Conservation (phyloP, 371 early-diverging fungal genomes). For the Blastocladiella emersonii region DNA sequence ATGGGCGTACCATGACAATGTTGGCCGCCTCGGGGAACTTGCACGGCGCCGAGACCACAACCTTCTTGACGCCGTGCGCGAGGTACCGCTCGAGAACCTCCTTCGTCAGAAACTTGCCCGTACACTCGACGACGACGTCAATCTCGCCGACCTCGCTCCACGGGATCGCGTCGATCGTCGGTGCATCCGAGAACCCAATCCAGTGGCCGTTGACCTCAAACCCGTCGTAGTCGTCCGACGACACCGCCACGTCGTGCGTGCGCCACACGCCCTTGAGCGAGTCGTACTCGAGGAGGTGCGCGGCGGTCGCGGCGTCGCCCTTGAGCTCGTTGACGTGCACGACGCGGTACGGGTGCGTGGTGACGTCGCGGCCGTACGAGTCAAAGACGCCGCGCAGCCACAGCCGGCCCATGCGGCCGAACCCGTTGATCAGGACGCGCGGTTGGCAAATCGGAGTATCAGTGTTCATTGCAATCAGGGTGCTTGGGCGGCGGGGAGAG, state of each 20-base stretch:
- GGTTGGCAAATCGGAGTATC: too few species aligned
- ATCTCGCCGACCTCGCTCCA: not conserved
- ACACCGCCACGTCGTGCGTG: not conserved
- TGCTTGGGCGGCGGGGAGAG: too few species aligned
- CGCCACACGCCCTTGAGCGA: slow-evolving; percentile 4
- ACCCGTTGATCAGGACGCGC: slow-evolving; percentile 2
- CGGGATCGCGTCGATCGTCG: not conserved
- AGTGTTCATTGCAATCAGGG: too few species aligned
- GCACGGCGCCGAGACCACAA: slow-evolving; percentile 6
- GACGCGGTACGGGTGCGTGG: not conserved
- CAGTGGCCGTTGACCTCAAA: not conserved
- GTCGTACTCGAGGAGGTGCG: slow-evolving; percentile 8
- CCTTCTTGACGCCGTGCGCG: slow-evolving; percentile 5
- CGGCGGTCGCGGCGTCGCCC: slow-evolving; percentile 2
- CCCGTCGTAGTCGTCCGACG: not conserved
- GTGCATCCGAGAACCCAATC: not conserved
- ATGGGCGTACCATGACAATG: not conserved
- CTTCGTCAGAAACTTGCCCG: slow-evolving; percentile 7
- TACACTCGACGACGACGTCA: slow-evolving; percentile 7
- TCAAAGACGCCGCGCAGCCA: slow-evolving; percentile 2
- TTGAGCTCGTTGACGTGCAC: slow-evolving; percentile 7
- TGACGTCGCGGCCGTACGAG: not conserved
- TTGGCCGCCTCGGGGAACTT: slow-evolving; percentile 4
- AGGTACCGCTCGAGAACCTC: slow-evolving; percentile 1
- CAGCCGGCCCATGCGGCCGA: slow-evolving; percentile 8